These are phyloP conservation scores for Fusarium dlaminii DNA, from an alignment of 2,329 filamentous ascomycete species.

Conservation along the genomic window DNA sequence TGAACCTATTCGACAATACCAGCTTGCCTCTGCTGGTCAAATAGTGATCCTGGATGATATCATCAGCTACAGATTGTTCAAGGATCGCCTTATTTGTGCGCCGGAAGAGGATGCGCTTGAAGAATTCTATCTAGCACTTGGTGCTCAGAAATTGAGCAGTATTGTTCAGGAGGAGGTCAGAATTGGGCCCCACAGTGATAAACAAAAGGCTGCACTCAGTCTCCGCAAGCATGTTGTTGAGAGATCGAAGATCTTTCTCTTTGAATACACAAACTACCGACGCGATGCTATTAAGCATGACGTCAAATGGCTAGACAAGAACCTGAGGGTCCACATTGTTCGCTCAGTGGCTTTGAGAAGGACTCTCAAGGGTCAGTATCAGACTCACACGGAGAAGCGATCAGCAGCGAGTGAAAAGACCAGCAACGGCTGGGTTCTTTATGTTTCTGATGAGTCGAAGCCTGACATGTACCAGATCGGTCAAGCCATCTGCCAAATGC, in stretches of 20 bases:
- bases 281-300: slow-evolving; percentile 86
- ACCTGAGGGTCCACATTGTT: slow-evolving; percentile 81
- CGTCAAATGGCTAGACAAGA: slow-evolving; percentile 88
- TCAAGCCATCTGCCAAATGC: slow-evolving; percentile 81
- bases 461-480: slow-evolving; percentile 93
- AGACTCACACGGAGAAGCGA: slow-evolving; percentile 77
- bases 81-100: slow-evolving; percentile 82
- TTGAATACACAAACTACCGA: slow-evolving; percentile 76
- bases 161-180: slow-evolving; percentile 81
- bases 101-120: slow-evolving; percentile 91
- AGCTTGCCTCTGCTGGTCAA: slow-evolving; percentile 74
- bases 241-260: slow-evolving; percentile 87
- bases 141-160: slow-evolving; percentile 77
- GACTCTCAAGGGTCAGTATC: slow-evolving; percentile 75
- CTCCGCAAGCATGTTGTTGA: slow-evolving; percentile 87
- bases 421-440: slow-evolving; percentile 71
- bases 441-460: slow-evolving; percentile 72
- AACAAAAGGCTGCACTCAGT: slow-evolving; percentile 74
- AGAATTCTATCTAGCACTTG: slow-evolving; percentile 83
- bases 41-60: slow-evolving; percentile 89
- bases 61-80: slow-evolving; percentile 88
- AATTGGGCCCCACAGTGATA: slow-evolving; percentile 72
- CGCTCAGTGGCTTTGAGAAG: slow-evolving; percentile 80
- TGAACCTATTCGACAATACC: slow-evolving; percentile 77
- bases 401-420: slow-evolving; percentile 73